Base-by-base conservation (phyloP, 345 rosid genomes). In the Eucalyptus marginata region DNA sequence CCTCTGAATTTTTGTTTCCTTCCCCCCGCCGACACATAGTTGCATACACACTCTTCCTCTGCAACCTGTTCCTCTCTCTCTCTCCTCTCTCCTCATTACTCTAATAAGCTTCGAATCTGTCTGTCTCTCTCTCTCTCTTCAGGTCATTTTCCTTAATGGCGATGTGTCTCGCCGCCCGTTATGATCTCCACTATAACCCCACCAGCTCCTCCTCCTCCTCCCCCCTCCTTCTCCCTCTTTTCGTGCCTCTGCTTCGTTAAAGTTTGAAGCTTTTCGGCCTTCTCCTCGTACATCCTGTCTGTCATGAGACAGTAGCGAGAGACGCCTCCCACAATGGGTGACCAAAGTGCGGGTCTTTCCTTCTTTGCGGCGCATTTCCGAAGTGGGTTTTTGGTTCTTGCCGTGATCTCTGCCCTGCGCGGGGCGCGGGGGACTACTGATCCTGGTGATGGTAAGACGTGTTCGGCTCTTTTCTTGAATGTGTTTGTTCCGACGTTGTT, bases 391-490 rank as follows among this genome's bases (percentile, higher is more conserved):
- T 64, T 64, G 90, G 86, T 31, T 47, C 59, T 89, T 66, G 87
- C 87, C 43, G 88, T 50, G 86, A 87, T 91, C 90, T 88, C 87
- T 62, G 64, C 54, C 47, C 88, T 90, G 17, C 90, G 91, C 85
- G 83, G 89, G 51, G 93, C 90, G 81, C 92, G 86, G 49, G 90
- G 90, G 88, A 87, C 89, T 51, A 93, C 95, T n/a, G 94, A 93
- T 91, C 86, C 94, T 49, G 12, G 90, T 36, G 95, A 93, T 71
- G 94, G 95, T 93, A 92, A 31, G 49, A 87, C 33, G n/a, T 11
- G 33, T 18, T 50, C 31, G 25, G 17, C 47, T 59, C 33, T 29
- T 86, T 46, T 88, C 51, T 33, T 62, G 36, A 43, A 71, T 76
- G 84, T 62, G 22, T 66, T 52, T 24, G 36, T 86, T 86, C 44